Evolutionary conservation across 768 basidiomycete genomes (phyloP), one percentile per base, ranked within the genome.

Genomic region (Leccinum pellstonianum): DNA sequence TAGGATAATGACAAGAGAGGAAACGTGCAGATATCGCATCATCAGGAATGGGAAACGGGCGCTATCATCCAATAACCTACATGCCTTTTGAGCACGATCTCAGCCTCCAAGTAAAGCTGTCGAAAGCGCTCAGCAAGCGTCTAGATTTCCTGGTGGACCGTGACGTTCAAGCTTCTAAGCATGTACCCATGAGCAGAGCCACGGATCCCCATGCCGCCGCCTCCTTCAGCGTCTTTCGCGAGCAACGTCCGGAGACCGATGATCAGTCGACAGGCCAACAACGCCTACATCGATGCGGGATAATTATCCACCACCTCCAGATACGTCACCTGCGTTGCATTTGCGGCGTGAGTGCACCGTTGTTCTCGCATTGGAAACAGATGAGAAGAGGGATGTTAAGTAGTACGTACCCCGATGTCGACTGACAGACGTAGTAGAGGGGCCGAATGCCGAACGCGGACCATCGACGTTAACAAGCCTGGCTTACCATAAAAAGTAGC

Each of bases 241-340:
- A 65, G 43, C 27, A 57, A 41, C 31, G 56, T 33, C 27, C 55
- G 46, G 10, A 62, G 60, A 21, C 29, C 33, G 15, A 66, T 55
- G 15, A 58, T 63, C 21, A 62, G 31, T 25, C 57, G 60, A 47
- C 65, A 60, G 8, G 60, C 57, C 3, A 62, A 17, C 27, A 65
- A 27, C 4, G 27, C 52, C n/a, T 54, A 57, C 31, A 54, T 17
- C 17, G 56, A 14, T n/a, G 38, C 54, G 2, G 56, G 62, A 31
- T 49, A 64, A 3, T 56, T 54, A 21, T 64, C 49, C 11, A 54
- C 55, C 2, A 58, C 27, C 47, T 51, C 31, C 23, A n/a, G 2
- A 63, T 63, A 65, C 14, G 27, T 29, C 17, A 50, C 8, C 49
- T 50, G 49, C 49, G 27, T 17, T 23, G 14, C 25, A 50, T 31